A percentile compares a stretch with the other conserved stretches of the same genome.
phyloP scores from a whole-genome alignment of 805 yeast species.

The Candida pseudoglaebosa region DNA sequence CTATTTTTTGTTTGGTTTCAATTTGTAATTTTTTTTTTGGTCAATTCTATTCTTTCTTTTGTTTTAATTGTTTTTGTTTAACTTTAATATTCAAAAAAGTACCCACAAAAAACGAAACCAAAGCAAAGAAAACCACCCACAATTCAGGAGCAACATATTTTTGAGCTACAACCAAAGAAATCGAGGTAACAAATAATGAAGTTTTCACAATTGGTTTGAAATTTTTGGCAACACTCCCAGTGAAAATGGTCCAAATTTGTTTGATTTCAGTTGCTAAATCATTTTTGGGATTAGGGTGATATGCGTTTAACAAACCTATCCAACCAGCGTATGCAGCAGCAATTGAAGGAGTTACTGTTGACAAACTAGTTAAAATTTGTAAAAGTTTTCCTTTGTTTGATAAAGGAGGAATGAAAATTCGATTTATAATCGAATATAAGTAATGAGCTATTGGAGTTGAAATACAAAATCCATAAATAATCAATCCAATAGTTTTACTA shows the following conservation, averaged over 20 bases:
- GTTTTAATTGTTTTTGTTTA: constrained; percentile 30
- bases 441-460: constrained; percentile 59
- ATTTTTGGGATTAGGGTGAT: constrained; percentile 11
- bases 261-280: constrained; percentile 11
- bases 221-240: constrained; percentile 36
- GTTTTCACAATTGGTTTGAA: constrained; percentile 45
- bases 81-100: constrained; percentile 58
- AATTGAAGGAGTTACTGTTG: constrained; percentile 53
- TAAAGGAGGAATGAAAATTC: constrained; percentile 39
- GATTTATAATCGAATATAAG: constrained; percentile 45
- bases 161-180: constrained; percentile 54
- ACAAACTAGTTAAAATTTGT: constrained; percentile 50
- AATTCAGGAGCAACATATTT: constrained; percentile 51
- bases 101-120: constrained; percentile 56
- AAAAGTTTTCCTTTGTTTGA: constrained; percentile 35
- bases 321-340: constrained; percentile 48
- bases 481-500: constrained; percentile 48
- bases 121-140: constrained; percentile 62
- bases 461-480: constrained; percentile 50
- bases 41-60: constrained; percentile 4
- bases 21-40: too few species aligned
- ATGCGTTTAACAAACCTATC: constrained; percentile 47
- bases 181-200: constrained; percentile 52
- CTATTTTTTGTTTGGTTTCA: too few species aligned
- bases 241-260: constrained; percentile 19